Evolutionary conservation across 495 filamentous ascomycete species (phyloP), one percentile per base, ranked within the genome.

Genomic region (Xylaria longipes): DNA sequence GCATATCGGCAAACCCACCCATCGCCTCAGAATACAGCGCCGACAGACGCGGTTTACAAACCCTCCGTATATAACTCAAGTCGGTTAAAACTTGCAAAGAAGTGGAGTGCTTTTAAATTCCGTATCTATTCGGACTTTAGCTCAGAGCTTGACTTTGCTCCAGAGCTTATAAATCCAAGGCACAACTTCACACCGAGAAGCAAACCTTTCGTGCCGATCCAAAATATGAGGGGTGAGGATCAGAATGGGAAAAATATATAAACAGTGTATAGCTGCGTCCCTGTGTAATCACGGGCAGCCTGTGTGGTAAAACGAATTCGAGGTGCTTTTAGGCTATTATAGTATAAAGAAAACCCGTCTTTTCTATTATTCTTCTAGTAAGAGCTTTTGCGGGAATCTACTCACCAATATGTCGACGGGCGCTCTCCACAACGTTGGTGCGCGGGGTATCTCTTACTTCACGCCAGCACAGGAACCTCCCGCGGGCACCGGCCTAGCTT

Each of bases 401-500:
- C 20, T 17, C 33, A 27, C 33, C 46, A 52, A 12, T 0, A 66
- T 66, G 63, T 52, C 66, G 46, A 57, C 33, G 41, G 48, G 5
- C 5, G 35, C 11, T 62, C 80, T 88, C 62, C 68, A 75, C 22
- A 82, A 81, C 67, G 79, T 79, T 46, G 72, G 85, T 64, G 86
- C 86, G 17, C 65, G 78, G 62, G 87, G 87, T 56, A 85, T 92
- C 72, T 84, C 89, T 43, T 94, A 90, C 83, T 93, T 88, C 81
- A 91, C 91, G 0, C 91, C 91, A 2, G 85, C 81, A 2, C 91
- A 94, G 74, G 73, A 80, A 2, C 89, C 90, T 1, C 87, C 91
- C 1, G 85, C 89, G 6, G 91, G 91, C 12, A 92, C 90, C 1
- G 50, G 50, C 27, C 81, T 89, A 68, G 87, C 89, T n/a, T 60